Conservation (phyloP, 2,329 filamentous ascomycete species). For the Monosporascus sp. region DNA sequence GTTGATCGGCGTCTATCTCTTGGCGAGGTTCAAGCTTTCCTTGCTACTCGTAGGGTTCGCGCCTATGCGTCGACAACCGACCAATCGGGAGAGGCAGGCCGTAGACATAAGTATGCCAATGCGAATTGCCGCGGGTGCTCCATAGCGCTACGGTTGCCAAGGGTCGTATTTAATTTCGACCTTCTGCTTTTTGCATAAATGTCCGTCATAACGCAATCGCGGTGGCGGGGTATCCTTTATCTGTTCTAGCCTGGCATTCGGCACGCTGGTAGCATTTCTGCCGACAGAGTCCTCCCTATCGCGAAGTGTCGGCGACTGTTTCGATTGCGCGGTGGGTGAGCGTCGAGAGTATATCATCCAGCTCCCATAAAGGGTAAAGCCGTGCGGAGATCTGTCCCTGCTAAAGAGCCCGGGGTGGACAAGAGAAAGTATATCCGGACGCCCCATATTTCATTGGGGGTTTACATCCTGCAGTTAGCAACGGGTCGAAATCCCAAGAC, state of each 20-base stretch:
- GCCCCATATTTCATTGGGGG: too few species aligned
- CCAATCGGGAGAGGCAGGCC: neutral
- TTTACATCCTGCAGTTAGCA: too few species aligned
- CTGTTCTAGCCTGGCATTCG: too few species aligned
- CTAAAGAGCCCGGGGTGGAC: too few species aligned
- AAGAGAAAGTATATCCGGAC: too few species aligned
- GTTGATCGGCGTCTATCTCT: neutral
- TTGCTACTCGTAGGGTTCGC: neutral
- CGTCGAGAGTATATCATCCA: neutral
- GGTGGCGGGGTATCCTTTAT: too few species aligned
- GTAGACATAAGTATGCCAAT: neutral
- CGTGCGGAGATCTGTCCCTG: neutral
- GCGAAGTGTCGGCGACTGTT: neutral
- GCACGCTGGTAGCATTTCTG: too few species aligned
- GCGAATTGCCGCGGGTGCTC: neutral
- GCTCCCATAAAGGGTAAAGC: neutral
- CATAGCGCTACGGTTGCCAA: neutral
- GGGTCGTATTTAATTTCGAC: neutral
- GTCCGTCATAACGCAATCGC: neutral
- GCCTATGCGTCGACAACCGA: neutral
- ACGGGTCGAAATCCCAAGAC: too few species aligned
- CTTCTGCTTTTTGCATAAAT: neutral
- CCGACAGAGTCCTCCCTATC: too few species aligned
- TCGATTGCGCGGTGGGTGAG: neutral
- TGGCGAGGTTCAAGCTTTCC: neutral